Base-by-base conservation (phyloP, 2,329 filamentous ascomycete species). In the Aspergillus hortae region DNA sequence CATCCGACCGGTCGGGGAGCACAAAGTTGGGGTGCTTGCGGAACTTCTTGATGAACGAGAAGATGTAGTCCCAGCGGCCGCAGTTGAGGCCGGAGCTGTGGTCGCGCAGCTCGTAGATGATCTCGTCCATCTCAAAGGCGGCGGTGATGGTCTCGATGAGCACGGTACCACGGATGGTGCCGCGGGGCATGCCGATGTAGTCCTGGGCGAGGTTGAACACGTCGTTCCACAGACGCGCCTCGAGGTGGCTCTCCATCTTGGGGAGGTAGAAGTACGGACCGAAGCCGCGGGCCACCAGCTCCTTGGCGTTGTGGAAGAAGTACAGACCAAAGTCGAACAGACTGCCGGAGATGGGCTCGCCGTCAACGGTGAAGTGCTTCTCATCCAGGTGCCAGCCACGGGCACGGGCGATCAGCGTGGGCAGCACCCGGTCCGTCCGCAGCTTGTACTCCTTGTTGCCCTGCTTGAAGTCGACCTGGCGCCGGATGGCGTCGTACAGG, bases 71-170 rank as follows among this genome's bases (percentile, higher is more conserved):
- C 94, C 94, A 99, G 62, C 94, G 88, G 59, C 94, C 94, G 75
- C 94, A 97, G 85, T 99, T 99, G 67, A 99, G 84, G 44, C 94
- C 94, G 6, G 92, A 88, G 72, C 87, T 92, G 80, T 99, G 94
- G 70, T 97, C 92, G 55, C 94, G 88, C 61, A 99, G 87, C 79
- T 97, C 94, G 75, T 96, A 99, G 77, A 99, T 97, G 76, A 99
- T 97, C 85, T 99, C 94, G 66, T 99, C 94, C 94, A 99, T 99
- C 81, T 99, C 94, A 67, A 99, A 99, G 14, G 92, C 94, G 40
- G 94, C 94, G 41, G 92, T 83, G 72, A 99, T 97, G 51, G 94
- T 97, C 83, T 99, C 94, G 67, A 99, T 97, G 64, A 99, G 79
- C 36, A 97, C 92, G 3, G 94, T 99, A 56, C 84, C 94, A 63